These are phyloP conservation scores for Thielaviopsis ethacetica DNA, from an alignment of 2,329 filamentous ascomycete species.

Conservation along the genomic window DNA sequence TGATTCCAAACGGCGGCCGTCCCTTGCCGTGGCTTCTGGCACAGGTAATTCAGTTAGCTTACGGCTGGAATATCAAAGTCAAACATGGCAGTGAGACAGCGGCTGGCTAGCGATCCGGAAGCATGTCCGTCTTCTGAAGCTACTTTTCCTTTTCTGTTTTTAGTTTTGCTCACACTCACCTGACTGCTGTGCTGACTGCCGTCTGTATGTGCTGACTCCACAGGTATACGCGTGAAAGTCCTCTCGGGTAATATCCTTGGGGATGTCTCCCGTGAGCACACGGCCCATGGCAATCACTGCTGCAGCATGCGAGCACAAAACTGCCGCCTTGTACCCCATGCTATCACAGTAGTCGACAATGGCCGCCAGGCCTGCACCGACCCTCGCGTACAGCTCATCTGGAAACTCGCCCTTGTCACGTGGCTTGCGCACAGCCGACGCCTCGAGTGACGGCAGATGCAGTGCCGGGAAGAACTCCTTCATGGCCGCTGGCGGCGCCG, in stretches of 20 bases:
- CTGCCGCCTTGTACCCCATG: slow-evolving; percentile 50
- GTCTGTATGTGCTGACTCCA: slow-evolving; percentile 49
- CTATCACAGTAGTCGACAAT: slow-evolving; percentile 59
- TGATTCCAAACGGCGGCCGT: neutral
- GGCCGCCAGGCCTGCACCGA: slow-evolving; percentile 50
- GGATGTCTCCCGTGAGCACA: slow-evolving; percentile 62
- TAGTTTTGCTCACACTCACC: neutral
- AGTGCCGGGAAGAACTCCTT: slow-evolving; percentile 50
- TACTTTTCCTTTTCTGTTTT: too few species aligned
- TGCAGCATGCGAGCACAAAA: slow-evolving; percentile 83
- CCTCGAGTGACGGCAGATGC: slow-evolving; percentile 39
- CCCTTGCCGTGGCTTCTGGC: slow-evolving; percentile 5
- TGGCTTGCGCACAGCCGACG: slow-evolving; percentile 42
- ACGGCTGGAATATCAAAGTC: neutral
- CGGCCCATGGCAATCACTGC: slow-evolving; percentile 75
- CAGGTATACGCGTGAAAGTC: slow-evolving; percentile 81
- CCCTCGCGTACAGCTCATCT: slow-evolving; percentile 60
- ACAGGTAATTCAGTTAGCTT: neutral
- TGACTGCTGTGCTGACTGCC: neutral
- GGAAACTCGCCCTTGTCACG: slow-evolving; percentile 59
- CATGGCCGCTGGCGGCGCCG: slow-evolving; percentile 48
- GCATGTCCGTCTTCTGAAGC: too few species aligned
- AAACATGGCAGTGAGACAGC: neutral
- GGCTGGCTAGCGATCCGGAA: too few species aligned
- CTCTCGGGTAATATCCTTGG: slow-evolving; percentile 50